Conservation (phyloP, 2,329 filamentous ascomycete genomes). For the Pseudogymnoascus sp. region DNA sequence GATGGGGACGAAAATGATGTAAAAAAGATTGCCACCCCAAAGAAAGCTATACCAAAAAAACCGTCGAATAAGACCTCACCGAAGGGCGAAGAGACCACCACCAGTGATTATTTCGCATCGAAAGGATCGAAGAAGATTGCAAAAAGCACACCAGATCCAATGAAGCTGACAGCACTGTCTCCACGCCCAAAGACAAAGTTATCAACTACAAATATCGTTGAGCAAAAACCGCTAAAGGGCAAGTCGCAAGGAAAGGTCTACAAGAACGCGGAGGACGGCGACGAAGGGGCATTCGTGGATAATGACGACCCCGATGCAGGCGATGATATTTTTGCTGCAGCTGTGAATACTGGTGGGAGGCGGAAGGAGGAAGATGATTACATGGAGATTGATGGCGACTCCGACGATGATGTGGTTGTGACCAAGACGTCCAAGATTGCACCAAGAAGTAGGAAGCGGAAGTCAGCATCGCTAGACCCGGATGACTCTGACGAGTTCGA, state of each 20-base stretch:
- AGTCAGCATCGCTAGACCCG: constrained; percentile 45
- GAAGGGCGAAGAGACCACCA: constrained; percentile 28
- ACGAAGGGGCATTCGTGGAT: constrained; percentile 52
- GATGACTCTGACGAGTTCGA: constrained; percentile 46
- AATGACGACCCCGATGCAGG: constrained; percentile 58
- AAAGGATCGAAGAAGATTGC: constrained; percentile 14
- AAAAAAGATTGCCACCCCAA: constrained; percentile 41
- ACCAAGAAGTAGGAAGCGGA: constrained; percentile 46
- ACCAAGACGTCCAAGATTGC: constrained; percentile 25
- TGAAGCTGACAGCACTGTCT: background rate
- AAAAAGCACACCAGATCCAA: background rate
- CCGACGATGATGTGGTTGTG: constrained; percentile 37
- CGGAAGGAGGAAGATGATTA: constrained; percentile 64
- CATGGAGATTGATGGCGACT: constrained; percentile 57
- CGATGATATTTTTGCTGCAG: constrained; percentile 79
- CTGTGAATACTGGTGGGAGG: constrained; percentile 57
- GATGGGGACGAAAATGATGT: constrained; percentile 58
- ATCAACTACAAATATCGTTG: background rate
- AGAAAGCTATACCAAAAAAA: constrained; percentile 54
- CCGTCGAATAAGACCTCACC: constrained; percentile 28
- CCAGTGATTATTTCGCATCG: constrained; percentile 30
- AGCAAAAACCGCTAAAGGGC: constrained; percentile 8
- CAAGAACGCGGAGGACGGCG: constrained; percentile 35
- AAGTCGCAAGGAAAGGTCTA: constrained; percentile 11
- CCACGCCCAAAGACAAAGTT: background rate